phyloP scores from a whole-genome alignment of 129 eudicot species.

The Kitagawia praeruptora region DNA sequence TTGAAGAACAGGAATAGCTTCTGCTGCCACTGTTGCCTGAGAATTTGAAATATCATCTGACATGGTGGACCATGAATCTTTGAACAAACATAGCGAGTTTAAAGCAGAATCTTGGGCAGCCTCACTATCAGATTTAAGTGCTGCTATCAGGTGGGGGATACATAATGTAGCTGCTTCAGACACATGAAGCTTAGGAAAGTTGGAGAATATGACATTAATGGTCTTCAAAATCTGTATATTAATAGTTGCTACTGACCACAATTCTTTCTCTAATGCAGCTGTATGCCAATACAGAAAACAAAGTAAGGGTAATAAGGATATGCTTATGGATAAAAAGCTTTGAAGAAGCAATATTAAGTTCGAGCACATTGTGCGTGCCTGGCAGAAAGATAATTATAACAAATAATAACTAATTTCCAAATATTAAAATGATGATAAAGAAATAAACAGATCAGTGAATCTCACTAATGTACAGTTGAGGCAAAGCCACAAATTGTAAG shows the following conservation, averaged over 20 bases:
- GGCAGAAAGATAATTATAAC: not conserved
- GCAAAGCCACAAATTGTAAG: not conserved
- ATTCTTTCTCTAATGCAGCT: slow-evolving; percentile 75
- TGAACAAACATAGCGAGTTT: slow-evolving; percentile 54
- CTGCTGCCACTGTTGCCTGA: slow-evolving; percentile 59
- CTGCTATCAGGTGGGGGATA: slow-evolving; percentile 63
- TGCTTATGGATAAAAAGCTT: not conserved
- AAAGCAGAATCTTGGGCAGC: slow-evolving; percentile 65
- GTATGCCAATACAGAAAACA: slow-evolving; percentile 21
- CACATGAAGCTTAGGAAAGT: slow-evolving; percentile 61
- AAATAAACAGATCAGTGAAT: not conserved
- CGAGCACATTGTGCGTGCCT: not conserved
- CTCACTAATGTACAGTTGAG: not conserved
- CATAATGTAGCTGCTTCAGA: slow-evolving; percentile 80
- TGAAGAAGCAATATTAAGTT: not conserved
- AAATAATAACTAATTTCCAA: not conserved
- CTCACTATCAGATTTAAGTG: slow-evolving; percentile 63
- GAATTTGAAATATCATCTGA: slow-evolving; percentile 53
- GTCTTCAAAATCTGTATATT: slow-evolving; percentile 64
- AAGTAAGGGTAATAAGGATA: not conserved
- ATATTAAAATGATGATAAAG: not conserved
- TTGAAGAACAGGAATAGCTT: slow-evolving; percentile 76
- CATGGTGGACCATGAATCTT: slow-evolving; percentile 72
- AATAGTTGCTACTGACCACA: slow-evolving; percentile 54
- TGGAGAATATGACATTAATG: slow-evolving; percentile 53